A percentile compares a stretch with the other conserved stretches of the same genome.
Conservation (phyloP, 257 asterid species). For the Linaria vulgaris region DNA sequence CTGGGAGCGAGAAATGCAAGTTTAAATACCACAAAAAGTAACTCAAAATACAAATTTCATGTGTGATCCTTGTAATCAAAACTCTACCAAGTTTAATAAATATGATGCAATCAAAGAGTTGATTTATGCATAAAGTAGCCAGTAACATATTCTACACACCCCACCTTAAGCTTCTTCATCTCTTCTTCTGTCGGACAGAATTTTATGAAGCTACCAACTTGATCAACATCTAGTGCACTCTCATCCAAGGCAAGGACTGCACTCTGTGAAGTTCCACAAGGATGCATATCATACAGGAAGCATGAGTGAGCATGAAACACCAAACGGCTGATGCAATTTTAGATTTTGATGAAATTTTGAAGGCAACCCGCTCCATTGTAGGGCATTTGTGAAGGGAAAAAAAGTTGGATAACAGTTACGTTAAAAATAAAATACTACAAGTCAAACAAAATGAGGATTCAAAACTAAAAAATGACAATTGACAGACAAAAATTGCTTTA, state of each 20-base stretch:
- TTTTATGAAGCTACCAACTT: conserved; percentile 88
- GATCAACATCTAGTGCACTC: conserved; percentile 88
- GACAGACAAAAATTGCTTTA: no score
- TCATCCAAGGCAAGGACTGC: conserved; percentile 88
- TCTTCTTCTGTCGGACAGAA: conserved; percentile 95
- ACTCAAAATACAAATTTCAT: background rate
- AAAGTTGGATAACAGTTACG: no score
- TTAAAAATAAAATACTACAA: no score
- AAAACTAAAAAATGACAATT: no score
- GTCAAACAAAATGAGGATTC: no score
- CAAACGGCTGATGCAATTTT: no score
- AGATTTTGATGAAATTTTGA: no score
- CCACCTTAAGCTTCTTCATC: conserved; percentile 87
- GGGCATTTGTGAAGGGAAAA: no score
- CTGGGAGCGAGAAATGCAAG: conserved; percentile 45
- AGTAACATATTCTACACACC: background rate
- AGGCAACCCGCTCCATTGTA: no score
- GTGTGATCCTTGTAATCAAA: conserved; percentile 11
- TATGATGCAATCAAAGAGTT: conserved; percentile 10
- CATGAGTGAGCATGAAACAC: no score
- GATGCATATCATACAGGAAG: conserved; percentile 24
- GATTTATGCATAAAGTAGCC: conserved; percentile 2
- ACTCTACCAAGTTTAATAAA: conserved; percentile 16
- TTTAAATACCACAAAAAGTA: conserved; percentile 10
- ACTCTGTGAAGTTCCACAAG: conserved; percentile 45